Evolutionary conservation across 129 eudicot species (phyloP), one percentile per base, ranked within the genome.

Genomic region (Lonicera japonica): DNA sequence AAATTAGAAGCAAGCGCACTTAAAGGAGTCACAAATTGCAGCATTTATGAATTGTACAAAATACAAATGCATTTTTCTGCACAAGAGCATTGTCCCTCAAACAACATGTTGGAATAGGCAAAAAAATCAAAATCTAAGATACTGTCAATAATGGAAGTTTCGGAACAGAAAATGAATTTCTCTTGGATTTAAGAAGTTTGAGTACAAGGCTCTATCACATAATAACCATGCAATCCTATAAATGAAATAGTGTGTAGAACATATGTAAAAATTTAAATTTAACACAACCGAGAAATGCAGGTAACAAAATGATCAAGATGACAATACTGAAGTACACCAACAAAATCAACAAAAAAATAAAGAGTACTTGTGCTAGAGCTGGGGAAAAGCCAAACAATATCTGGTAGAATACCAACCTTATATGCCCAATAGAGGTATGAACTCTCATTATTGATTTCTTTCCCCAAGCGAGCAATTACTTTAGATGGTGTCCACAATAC

Each of bases 401-500:
- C 5, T 20, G 14, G 18, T 0, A 54, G 25, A 54, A 10, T 8
- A 50, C 55, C 55, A 18, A 88, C 99, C 99, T 92, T 92, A 64
- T 82, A 82, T 51, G 99, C 99, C 99, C 96, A 88, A 71, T 87
- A 92, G 56, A 92, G 73, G 74, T 92, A 92, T 38, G 99, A 92
- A 38, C 81, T 82, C 74, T 92, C 94, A 20, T 88, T 55, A 54
- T 88, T 82, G 14, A 92, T 92, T 71, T 92, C 99, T 79, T 82
- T 92, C 67, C 99, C 99, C 73, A 92, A 75, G 63, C 96, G 99
- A 29, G 99, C 89, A 69, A 94, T 85, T 43, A 94, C 75, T 73
- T 80, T 88, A 17, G 99, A 88, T 10, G 99, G 99, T 0, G 96
- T 94, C 99, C 99, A 94, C 43, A 78, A 56, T 54, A 83, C 75